A percentile compares a stretch with the other conserved stretches of the same genome.
phyloP scores from a whole-genome alignment of 192 early-diverging fungal species.

The Umbelopsis sp. region DNA sequence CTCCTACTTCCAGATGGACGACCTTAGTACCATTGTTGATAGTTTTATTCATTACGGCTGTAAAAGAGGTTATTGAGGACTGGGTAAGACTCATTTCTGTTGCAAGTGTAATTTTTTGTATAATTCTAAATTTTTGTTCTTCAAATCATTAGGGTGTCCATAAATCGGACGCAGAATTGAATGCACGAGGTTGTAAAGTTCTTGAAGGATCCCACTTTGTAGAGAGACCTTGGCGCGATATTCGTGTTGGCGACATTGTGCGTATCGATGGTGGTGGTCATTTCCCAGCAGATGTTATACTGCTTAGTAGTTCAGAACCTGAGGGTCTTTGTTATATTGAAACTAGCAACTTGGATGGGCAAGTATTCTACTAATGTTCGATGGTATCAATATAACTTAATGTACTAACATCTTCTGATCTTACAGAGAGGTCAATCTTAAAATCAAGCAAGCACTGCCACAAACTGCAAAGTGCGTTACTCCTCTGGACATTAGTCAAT shows the following conservation, averaged over 20 bases:
- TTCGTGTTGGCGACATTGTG: constrained; percentile 91
- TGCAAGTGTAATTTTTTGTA: not conserved
- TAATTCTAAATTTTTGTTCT: constrained; percentile 1
- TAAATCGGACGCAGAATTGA: constrained; percentile 79
- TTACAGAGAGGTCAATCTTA: constrained; percentile 88
- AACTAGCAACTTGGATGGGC: constrained; percentile 91
- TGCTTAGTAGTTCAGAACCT: constrained; percentile 87
- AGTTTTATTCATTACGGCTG: constrained; percentile 81
- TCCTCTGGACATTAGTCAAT: constrained; percentile 58
- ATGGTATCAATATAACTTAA: not conserved
- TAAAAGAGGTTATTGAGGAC: constrained; percentile 92
- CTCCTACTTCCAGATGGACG: constrained; percentile 88
- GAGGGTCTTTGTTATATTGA: constrained; percentile 96
- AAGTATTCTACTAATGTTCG: not conserved
- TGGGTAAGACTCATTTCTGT: constrained; percentile 33
- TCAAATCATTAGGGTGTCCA: constrained; percentile 62
- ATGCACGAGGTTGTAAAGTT: constrained; percentile 63
- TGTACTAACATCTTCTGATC: not conserved
- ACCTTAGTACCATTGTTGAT: constrained; percentile 79
- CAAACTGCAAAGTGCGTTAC: constrained; percentile 76
- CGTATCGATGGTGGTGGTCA: constrained; percentile 83
- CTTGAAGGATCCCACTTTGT: constrained; percentile 69
- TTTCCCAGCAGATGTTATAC: constrained; percentile 89
- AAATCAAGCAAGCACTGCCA: constrained; percentile 87
- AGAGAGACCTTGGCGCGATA: constrained; percentile 74